A percentile compares a stretch with the other conserved stretches of the same genome.
Evolutionary conservation across 2,329 filamentous ascomycete species (phyloP).

Genomic region (Alternaria conjuncta): DNA sequence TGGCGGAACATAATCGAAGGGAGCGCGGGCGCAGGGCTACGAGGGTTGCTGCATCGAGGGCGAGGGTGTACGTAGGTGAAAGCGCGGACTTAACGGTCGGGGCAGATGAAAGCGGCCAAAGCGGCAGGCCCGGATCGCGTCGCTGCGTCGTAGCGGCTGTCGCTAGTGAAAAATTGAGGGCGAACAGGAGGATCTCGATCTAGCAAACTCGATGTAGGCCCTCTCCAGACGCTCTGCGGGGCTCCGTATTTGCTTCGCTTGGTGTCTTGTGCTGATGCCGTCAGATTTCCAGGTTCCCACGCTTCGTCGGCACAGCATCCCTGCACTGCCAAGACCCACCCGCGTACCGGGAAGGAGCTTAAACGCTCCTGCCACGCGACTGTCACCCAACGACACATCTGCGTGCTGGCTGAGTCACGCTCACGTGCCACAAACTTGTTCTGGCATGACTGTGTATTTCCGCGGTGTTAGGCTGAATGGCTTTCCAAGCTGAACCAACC

Average conservation of each 20-base stretch:
- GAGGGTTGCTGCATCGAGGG: conserved; percentile 23
- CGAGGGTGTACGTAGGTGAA: conserved; percentile 7
- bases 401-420: neutral
- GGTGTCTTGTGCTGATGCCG: conserved; percentile 17
- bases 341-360: conserved; percentile 12
- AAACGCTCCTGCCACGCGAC: neutral
- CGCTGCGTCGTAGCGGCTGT: conserved; percentile 4
- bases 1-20: conserved; percentile 42
- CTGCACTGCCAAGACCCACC: conserved; percentile 13
- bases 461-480: neutral
- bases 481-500: neutral
- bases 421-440: neutral
- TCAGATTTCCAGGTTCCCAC: conserved; percentile 24
- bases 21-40: conserved; percentile 22
- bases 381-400: neutral
- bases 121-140: conserved; percentile 17
- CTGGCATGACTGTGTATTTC: no score
- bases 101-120: conserved; percentile 20
- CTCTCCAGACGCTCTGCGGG: conserved; percentile 7
- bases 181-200: neutral
- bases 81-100: conserved; percentile 12
- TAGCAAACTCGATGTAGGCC: neutral
- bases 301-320: conserved; percentile 14
- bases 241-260: neutral
- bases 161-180: neutral